Conservation (phyloP, 108 stramenopile genomes). For the Discostella stelligeroides region DNA sequence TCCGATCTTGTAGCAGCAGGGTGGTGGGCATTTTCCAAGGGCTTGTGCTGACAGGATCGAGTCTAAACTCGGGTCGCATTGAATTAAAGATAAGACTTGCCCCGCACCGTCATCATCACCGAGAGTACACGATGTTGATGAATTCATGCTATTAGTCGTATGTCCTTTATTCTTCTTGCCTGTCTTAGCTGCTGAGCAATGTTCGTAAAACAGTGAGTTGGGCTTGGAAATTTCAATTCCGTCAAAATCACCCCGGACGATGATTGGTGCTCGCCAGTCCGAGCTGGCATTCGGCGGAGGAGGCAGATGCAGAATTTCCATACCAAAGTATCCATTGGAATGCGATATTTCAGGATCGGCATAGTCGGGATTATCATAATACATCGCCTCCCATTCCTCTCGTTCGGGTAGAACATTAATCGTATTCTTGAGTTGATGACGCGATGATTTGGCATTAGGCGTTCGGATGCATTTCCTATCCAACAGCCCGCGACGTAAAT, state of each 20-base stretch:
- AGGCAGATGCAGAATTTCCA: conserved; percentile 26
- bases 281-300: conserved; percentile 31
- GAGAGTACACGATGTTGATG: conserved; percentile 1
- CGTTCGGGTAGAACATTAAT: conserved; percentile 20
- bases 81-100: conserved; percentile 39
- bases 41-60: no score
- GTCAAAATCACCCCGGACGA: conserved; percentile 36
- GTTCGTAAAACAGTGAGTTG: not conserved
- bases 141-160: no score
- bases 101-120: conserved; percentile 34
- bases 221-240: conserved; percentile 35
- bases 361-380: conserved; percentile 36
- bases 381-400: conserved; percentile 42
- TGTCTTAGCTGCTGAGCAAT: not conserved
- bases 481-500: conserved; percentile 23
- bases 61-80: conserved; percentile 23
- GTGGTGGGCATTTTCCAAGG: not conserved
- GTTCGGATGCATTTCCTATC: no score
- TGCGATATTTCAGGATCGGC: not conserved
- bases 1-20: conserved; percentile 40
- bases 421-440: conserved; percentile 8
- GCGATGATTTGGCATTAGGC: not conserved
- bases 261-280: conserved; percentile 39
- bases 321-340: conserved; percentile 45
- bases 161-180: not conserved